A percentile compares a stretch with the other conserved stretches of the same genome.
phyloP scores from a whole-genome alignment of 2,329 filamentous ascomycete species.

The Pseudonectria foliicola region DNA sequence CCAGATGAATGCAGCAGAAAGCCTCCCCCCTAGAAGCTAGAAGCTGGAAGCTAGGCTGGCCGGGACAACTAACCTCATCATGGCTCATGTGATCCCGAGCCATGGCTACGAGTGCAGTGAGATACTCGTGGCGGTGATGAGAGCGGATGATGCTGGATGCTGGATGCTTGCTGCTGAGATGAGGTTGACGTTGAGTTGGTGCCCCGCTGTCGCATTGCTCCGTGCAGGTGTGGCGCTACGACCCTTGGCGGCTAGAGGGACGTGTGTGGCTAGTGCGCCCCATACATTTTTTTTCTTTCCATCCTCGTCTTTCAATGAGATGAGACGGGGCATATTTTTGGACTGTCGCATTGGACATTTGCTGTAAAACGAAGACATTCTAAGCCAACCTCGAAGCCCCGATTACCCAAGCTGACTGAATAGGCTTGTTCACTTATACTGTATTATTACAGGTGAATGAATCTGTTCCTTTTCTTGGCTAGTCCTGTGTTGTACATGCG shows the following conservation, averaged over 20 bases:
- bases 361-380: no score
- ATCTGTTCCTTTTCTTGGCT: no score
- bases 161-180: constrained; percentile 5
- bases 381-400: no score
- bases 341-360: no score
- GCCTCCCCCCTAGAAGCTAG: not conserved
- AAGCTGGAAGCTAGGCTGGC: not conserved
- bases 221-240: constrained; percentile 4
- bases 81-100: constrained; percentile 18
- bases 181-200: constrained; percentile 11
- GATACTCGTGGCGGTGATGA: constrained; percentile 4
- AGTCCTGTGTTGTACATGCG: no score
- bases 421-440: no score
- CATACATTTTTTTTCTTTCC: not conserved
- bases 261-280: constrained; percentile 5
- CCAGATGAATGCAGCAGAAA: not conserved
- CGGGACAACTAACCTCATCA: constrained; percentile 17
- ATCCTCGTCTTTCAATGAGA: no score
- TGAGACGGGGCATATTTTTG: no score
- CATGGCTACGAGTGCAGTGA: constrained; percentile 10
- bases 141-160: no score
- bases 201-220: constrained; percentile 12
- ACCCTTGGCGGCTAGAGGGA: no score
- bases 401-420: no score
- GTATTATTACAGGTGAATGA: no score